Base-by-base conservation (phyloP, 2,329 filamentous ascomycete genomes). In the Sphaerulina populicola region DNA sequence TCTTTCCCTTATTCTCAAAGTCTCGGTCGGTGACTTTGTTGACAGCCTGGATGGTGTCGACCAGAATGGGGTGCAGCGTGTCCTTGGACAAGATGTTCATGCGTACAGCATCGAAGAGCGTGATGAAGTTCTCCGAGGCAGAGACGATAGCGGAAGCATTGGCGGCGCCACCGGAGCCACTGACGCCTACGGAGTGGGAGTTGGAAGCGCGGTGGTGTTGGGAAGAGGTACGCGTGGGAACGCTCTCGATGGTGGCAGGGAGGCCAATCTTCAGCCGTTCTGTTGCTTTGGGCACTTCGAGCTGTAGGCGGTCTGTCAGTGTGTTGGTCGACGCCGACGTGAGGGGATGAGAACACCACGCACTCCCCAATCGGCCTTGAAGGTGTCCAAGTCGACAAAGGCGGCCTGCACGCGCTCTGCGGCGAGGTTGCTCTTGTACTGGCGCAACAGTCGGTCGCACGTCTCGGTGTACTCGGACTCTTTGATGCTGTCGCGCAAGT, bases 101-200 rank as follows among this genome's bases (percentile, higher is more conserved):
- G 66, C 90, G 90, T 62, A 98, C 78, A 12, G 93, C 94, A 66
- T 98, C 93, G 47, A 98, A 79, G 66, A 98, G 91, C 0, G 93
- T 98, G 69, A 98, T 98, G 69, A 98, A 98, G 68, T 96, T 94
- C 69, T 98, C 90, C 0, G 91, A 97, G 1, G 93, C 93, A 57
- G 91, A 84, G 52, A 97, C 94, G 33, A 96, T 71, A 40, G 78
- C 78, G 47, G 68, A 64, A 11, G 57, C 51, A 63, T 60, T 53
- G 59, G 65, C 61, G n/a, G 61, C 57, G 15, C 38, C 38, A 11
- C 57, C 59, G 14, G 51, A 47, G 4, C 46, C 47, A 31, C 54
- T 58, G 39, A 53, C 61, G 29, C 49, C 53, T 18, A 53, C 42
- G 30, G 51, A 51, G 23, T 55, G 52, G 4, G 56, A 59, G 38